Evolutionary conservation across 352 stramenopile genomes (phyloP), one percentile per base, ranked within the genome.

Genomic region (Aphanomyces stellatus): DNA sequence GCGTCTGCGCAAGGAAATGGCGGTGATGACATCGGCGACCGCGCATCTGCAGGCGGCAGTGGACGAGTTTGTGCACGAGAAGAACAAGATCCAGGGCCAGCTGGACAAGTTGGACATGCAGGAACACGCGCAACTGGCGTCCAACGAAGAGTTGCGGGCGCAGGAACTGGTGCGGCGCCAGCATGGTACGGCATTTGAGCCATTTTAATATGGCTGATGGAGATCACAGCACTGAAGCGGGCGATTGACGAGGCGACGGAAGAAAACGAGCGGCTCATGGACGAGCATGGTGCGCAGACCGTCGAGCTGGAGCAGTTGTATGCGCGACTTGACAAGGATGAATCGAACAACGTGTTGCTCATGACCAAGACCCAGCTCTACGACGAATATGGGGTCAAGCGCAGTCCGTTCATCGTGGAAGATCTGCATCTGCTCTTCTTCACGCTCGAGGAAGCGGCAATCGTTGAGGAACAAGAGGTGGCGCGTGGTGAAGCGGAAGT

Each of bases 391-490:
- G 40, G 40, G 10, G 31, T 65, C 59, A 56, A 42, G 24, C 31
- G 59, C 41, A 27, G 31, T 11, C 46, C 59, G 3, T 57, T 65
- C 10, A 27, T 27, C 15, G 11, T 51, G 40, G 13, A 51, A 22
- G 59, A 65, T 30, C 40, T 51, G 15, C 35, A 65, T 48, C 22
- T 65, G 34, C 59, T 65, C 28, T 65, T 27, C 37, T 65, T 65
- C 30, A 42, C 34, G 30, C 46, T 65, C 22, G 31, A 65, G 31
- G 59, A 65, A 55, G 46, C 59, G 13, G 31, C 40, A 7, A 22
- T 51, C 30, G 46, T 65, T 11, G 59, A 65, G 33, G 31, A 65
- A 22, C 31, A 65, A 19, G 40, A 65, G 31, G 15, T 48, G 28
- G 11, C 57, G 46, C 59, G 28, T 11, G 41, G n/a, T 2, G n/a